phyloP scores from a whole-genome alignment of 495 filamentous ascomycete species.

The Usnea hakonensis region DNA sequence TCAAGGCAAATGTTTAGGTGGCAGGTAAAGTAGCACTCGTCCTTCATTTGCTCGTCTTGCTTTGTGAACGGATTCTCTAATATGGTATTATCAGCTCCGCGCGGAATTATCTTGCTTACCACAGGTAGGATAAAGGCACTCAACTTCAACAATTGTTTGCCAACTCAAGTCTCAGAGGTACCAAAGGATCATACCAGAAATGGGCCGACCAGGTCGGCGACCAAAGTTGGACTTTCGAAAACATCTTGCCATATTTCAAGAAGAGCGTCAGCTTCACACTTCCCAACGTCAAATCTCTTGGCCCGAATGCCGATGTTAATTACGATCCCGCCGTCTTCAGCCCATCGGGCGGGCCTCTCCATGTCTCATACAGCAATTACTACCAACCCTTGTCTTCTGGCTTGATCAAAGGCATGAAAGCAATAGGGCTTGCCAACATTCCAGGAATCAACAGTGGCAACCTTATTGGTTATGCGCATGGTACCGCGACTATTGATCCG shows the following conservation, averaged over 20 bases:
- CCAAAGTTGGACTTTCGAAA: conserved; percentile 44
- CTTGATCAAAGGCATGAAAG: conserved; percentile 24
- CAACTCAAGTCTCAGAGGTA: too few relatives aligned
- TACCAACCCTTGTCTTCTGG: conserved; percentile 37
- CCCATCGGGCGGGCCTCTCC: conserved; percentile 39
- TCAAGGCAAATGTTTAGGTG: too few relatives aligned
- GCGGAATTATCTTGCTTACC: not conserved
- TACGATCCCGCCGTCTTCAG: conserved; percentile 37
- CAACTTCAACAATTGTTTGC: too few relatives aligned
- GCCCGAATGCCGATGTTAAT: conserved; percentile 36
- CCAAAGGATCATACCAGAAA: not conserved
- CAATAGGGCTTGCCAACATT: conserved; percentile 28
- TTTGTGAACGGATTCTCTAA: too few relatives aligned
- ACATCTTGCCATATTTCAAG: conserved; percentile 47
- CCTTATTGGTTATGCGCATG: conserved; percentile 20
- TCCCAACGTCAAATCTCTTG: conserved; percentile 32
- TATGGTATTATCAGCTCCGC: too few relatives aligned
- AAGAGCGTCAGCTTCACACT: conserved; percentile 44
- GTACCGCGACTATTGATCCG: conserved; percentile 22
- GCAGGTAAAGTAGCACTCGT: too few relatives aligned
- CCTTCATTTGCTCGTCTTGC: too few relatives aligned
- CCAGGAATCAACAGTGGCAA: conserved; percentile 31
- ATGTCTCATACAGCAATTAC: conserved; percentile 34
- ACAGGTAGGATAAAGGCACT: not conserved
- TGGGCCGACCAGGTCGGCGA: conserved; percentile 55